Conservation (phyloP, 257 asterid genomes). For the Avicennia marina region DNA sequence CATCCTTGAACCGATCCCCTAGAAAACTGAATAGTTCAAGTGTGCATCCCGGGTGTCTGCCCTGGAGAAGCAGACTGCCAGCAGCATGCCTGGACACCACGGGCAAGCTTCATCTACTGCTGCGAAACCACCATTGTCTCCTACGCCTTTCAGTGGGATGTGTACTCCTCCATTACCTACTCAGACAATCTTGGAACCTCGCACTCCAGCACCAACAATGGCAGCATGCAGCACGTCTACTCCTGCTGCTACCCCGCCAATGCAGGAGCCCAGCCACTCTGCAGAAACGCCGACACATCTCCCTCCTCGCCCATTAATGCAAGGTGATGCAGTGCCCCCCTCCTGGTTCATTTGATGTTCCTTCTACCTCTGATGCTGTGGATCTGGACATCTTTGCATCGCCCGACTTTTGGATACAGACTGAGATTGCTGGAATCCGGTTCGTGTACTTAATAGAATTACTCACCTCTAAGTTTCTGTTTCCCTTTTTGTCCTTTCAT, state of each 20-base stretch:
- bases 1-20: no score
- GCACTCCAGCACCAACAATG: no score
- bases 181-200: no score
- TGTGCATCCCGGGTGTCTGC: no score
- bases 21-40: no score
- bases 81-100: no score
- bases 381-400: constrained; percentile 15
- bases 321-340: background rate
- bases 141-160: no score
- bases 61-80: no score
- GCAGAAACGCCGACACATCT: background rate
- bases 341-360: constrained; percentile 1
- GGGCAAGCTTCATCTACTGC: no score
- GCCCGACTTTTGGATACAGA: constrained; percentile 15
- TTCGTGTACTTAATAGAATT: background rate
- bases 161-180: no score
- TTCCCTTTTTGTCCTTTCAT: no score
- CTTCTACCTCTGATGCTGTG: background rate
- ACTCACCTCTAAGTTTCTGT: background rate
- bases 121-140: no score
- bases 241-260: background rate
- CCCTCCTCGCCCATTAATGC: background rate
- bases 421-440: background rate
- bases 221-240: background rate
- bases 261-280: background rate